Evolutionary conservation across 2,329 filamentous ascomycete genomes (phyloP).

Genomic region (Apiospora kogelbergensis): DNA sequence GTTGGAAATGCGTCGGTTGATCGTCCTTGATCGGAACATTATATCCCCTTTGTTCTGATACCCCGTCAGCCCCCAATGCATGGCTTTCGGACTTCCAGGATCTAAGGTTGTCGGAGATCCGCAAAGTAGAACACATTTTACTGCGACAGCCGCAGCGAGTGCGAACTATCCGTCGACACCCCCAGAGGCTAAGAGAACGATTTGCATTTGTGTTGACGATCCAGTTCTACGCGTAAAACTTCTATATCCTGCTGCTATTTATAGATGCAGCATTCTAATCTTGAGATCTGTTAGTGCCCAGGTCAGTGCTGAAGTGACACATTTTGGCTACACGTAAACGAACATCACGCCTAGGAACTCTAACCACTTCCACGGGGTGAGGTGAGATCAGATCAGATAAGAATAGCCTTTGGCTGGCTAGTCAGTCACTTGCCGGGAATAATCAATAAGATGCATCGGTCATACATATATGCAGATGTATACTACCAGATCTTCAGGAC

Average conservation of each 20-base stretch:
- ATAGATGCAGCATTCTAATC: too few relatives aligned
- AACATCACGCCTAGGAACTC: neutral
- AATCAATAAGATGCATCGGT: neutral
- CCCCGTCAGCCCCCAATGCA: neutral
- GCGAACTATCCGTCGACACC: neutral
- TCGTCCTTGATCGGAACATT: neutral
- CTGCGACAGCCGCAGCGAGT: neutral
- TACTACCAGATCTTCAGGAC: too few relatives aligned
- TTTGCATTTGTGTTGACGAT: too few relatives aligned
- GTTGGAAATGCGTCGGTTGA: neutral
- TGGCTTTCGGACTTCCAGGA: neutral
- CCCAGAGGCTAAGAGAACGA: neutral
- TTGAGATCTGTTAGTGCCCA: too few relatives aligned
- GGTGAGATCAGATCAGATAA: neutral
- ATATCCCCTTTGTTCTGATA: neutral
- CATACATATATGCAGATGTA: neutral
- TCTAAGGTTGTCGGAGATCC: neutral
- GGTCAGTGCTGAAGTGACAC: too few relatives aligned
- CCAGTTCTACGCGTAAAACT: too few relatives aligned
- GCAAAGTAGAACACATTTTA: neutral
- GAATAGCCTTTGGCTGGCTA: neutral
- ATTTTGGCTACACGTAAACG: neutral
- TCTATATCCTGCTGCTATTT: too few relatives aligned
- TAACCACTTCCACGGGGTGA: neutral
- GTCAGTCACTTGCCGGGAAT: neutral